phyloP scores from a whole-genome alignment of 257 asterid species.

The Mentha longifolia region DNA sequence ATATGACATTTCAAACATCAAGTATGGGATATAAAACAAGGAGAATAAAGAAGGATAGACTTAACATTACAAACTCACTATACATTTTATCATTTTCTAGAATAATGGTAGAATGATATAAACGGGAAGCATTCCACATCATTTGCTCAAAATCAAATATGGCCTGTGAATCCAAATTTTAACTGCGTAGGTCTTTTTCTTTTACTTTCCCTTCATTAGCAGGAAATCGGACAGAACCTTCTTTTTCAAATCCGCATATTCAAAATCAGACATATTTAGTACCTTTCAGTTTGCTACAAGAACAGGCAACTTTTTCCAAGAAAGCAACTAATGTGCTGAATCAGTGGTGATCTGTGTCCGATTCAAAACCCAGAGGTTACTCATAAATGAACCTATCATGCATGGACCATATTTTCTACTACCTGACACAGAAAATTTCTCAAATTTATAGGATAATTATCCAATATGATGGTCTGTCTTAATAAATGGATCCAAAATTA shows the following conservation, averaged over 20 bases:
- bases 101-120: not conserved
- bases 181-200: constrained; percentile 1
- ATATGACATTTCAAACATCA: not conserved
- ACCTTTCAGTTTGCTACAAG: too few species aligned
- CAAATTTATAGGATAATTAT: not conserved
- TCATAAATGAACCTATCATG: not conserved
- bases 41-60: not conserved
- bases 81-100: not conserved
- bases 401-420: constrained; percentile 1
- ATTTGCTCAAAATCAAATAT: constrained; percentile 23
- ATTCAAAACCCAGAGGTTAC: not conserved
- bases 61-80: not conserved
- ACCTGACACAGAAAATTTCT: not conserved
- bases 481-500: not conserved
- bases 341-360: too few species aligned
- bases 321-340: too few species aligned
- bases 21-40: not conserved
- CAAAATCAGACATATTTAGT: too few species aligned
- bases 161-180: constrained; percentile 14
- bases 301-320: too few species aligned
- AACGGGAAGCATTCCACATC: not conserved
- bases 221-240: not conserved
- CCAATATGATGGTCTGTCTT: not conserved
- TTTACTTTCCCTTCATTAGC: constrained; percentile 6
- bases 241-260: not conserved